phyloP scores from a whole-genome alignment of 2,329 filamentous ascomycete genomes.

The Stachybotrys chartarum region DNA sequence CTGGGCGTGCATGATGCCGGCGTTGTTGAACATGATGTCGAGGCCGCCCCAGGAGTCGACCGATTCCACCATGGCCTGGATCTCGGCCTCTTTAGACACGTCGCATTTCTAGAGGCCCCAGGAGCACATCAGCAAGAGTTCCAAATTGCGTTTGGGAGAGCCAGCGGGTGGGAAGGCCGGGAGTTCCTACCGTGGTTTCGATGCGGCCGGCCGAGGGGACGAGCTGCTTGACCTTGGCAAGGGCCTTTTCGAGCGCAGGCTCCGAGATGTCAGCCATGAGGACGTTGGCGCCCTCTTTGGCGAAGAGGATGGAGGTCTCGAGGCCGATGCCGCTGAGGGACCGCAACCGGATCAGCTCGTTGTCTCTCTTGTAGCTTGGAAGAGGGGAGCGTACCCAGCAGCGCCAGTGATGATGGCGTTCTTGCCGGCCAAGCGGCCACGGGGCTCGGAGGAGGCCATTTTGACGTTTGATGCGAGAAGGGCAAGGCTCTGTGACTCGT shows the following conservation, averaged over 20 bases:
- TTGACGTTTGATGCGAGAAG: background rate
- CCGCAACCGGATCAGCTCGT: background rate
- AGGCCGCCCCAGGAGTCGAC: slow-evolving; percentile 81
- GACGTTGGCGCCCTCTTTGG: slow-evolving; percentile 78
- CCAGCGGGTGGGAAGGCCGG: background rate
- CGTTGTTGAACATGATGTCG: slow-evolving; percentile 96
- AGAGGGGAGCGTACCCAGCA: slow-evolving; percentile 53
- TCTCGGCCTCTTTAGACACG: slow-evolving; percentile 77
- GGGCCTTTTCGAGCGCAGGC: slow-evolving; percentile 68
- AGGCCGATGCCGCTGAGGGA: slow-evolving; percentile 74
- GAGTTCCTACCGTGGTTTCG: slow-evolving; percentile 44
- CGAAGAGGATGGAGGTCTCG: slow-evolving; percentile 85
- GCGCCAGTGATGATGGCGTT: slow-evolving; percentile 74
- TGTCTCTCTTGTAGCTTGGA: background rate
- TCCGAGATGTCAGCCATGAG: slow-evolving; percentile 80
- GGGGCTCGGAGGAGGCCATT: slow-evolving; percentile 21
- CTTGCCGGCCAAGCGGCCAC: slow-evolving; percentile 51
- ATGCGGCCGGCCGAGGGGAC: slow-evolving; percentile 55
- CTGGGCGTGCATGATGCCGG: slow-evolving; percentile 88
- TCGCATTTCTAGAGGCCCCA: slow-evolving; percentile 44
- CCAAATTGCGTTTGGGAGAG: background rate
- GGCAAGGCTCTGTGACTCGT: background rate
- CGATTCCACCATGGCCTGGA: slow-evolving; percentile 65
- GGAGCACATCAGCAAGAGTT: background rate
- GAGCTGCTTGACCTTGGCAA: slow-evolving; percentile 67